phyloP scores from a whole-genome alignment of 345 rosid species.

The Nasturtium officinale region DNA sequence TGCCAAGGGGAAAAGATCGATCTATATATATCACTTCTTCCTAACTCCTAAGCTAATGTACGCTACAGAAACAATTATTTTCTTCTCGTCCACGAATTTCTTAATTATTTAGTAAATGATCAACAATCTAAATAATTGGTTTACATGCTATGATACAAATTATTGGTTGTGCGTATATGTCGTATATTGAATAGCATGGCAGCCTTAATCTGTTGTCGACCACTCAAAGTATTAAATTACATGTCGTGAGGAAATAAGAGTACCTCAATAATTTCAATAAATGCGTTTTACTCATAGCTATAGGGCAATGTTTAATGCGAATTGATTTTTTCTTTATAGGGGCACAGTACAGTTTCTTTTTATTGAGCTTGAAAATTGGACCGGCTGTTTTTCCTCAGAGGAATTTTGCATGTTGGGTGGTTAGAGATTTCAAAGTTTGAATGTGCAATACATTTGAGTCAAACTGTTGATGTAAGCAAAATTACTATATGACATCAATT shows the following conservation, averaged over 20 bases:
- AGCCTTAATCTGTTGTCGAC: constrained; percentile 26
- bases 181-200: constrained; percentile 26
- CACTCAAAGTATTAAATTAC: constrained; percentile 31
- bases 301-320: constrained; percentile 29
- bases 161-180: constrained; percentile 19
- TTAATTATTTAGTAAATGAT: neutral
- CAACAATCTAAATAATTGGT: neutral
- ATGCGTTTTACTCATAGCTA: constrained; percentile 26
- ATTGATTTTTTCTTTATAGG: constrained; percentile 31
- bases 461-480: constrained; percentile 36
- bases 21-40: neutral
- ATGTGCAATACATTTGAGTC: constrained; percentile 28
- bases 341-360: constrained; percentile 29
- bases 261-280: constrained; percentile 30
- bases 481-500: constrained; percentile 32
- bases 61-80: constrained; percentile 4
- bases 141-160: constrained; percentile 18
- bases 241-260: constrained; percentile 11
- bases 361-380: constrained; percentile 25
- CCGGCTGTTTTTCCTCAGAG: constrained; percentile 14
- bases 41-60: neutral
- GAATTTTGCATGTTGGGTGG: constrained; percentile 34
- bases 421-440: constrained; percentile 34
- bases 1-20: neutral
- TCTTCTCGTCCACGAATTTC: neutral